Base-by-base conservation (phyloP, 2,329 filamentous ascomycete species). In the Aspergillus jensenii region DNA sequence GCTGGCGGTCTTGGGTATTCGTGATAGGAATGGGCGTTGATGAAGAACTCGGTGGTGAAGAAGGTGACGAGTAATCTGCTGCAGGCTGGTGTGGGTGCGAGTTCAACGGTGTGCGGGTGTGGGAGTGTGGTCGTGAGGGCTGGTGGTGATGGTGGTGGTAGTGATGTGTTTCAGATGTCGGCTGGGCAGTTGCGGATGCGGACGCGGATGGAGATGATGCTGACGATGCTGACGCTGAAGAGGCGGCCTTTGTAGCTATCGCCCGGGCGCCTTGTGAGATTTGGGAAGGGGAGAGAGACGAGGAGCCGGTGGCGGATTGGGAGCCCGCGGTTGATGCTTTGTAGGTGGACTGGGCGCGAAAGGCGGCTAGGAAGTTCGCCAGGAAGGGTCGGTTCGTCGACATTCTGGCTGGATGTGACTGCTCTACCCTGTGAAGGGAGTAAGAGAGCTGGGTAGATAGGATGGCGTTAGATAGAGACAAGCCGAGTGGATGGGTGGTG, bases 311-410 rank as follows among this genome's bases (percentile, higher is more conserved):
- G 52, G 75, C 73, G 8, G 76, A 65, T 40, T 69, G 64, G 5
- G 73, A 60, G 15, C 69, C 71, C 21, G 76, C 65, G 14, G 70
- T 65, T 31, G 83, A 78, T 23, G 84, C 76, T 67, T 87, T 87
- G 63, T 84, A 80, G 56, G 81, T 78, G 43, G 85, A 85, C 68
- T 88, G 85, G 51, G 86, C 84, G 52, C 86, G 81, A 68, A 89
- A 89, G 61, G 86, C 85, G 48, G 86, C 83, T 61, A 89, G 81
- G 76, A 89, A 87, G 77, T 85, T 86, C 64, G 85, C 81, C 66
- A 89, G 80, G 76, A 89, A 89, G 48, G 82, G 86, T 58, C 85
- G 77, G 76, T 88, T 87, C 62, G 84, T 87, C 2, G 84, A 82
- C 85, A 88, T 88, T 65, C 59, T 78, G 56, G 11, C 21, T 33